Conservation (phyloP, 495 filamentous ascomycete genomes). For the Coniosporium apollinis region DNA sequence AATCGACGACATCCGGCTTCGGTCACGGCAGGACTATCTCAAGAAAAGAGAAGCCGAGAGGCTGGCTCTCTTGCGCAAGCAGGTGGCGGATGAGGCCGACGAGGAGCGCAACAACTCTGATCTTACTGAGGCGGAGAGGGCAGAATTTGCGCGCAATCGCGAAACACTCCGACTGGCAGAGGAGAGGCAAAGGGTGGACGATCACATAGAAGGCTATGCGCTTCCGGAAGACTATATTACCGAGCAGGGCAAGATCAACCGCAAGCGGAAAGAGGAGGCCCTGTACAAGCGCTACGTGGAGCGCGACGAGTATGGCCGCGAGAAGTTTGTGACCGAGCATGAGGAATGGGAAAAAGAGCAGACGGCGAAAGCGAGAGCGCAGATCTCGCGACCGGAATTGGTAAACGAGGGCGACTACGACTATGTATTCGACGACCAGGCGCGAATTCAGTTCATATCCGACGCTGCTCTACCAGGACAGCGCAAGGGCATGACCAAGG, state of each 20-base stretch:
- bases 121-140: constrained; percentile 63
- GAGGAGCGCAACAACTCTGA: constrained; percentile 64
- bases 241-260: constrained; percentile 79
- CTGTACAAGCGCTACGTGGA: constrained; percentile 87
- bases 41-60: constrained; percentile 82
- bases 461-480: constrained; percentile 55
- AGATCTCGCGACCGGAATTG: constrained; percentile 57
- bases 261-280: constrained; percentile 77
- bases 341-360: constrained; percentile 95
- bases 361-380: constrained; percentile 72
- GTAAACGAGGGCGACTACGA: constrained; percentile 84
- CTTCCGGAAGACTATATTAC: constrained; percentile 91
- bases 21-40: constrained; percentile 82
- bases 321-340: constrained; percentile 83
- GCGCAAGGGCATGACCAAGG: constrained; percentile 49
- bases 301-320: constrained; percentile 70
- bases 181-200: constrained; percentile 75
- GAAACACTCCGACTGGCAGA: constrained; percentile 78
- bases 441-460: constrained; percentile 73
- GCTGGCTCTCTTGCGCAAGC: constrained; percentile 66
- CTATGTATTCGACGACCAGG: constrained; percentile 80
- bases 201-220: constrained; percentile 82
- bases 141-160: constrained; percentile 79
- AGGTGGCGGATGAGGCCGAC: constrained; percentile 78
- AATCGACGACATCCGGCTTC: constrained; percentile 58